Evolutionary conservation across 176 grass and related monocot species (phyloP).

Genomic region (Avena insularis): DNA sequence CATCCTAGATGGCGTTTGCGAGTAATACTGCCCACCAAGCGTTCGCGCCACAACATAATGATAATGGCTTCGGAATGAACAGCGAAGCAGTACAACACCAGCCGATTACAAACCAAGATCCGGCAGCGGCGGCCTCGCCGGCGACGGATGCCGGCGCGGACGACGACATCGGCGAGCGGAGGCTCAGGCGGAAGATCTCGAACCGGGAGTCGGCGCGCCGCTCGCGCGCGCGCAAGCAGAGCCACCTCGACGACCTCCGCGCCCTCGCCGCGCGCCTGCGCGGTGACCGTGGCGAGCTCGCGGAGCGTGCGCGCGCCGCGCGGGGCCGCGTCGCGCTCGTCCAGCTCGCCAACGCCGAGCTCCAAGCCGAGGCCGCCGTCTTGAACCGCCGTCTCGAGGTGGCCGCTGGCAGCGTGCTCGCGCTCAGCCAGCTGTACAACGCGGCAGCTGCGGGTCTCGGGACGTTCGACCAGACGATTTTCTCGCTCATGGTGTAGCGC

Average conservation of each 20-base stretch:
- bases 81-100: neutral
- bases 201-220: constrained; percentile 89
- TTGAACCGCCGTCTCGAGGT: constrained; percentile 50
- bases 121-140: neutral
- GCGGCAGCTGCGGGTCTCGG: neutral
- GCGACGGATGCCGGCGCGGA: neutral
- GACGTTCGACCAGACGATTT: constrained; percentile 56
- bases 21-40: neutral
- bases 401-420: constrained; percentile 28
- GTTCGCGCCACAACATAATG: constrained; percentile 9
- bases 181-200: constrained; percentile 70
- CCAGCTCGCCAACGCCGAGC: constrained; percentile 46
- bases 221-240: constrained; percentile 76
- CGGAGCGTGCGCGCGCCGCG: neutral
- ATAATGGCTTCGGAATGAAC: constrained; percentile 13
- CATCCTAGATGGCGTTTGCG: constrained; percentile 27
- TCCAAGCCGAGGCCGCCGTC: constrained; percentile 46
- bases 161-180: constrained; percentile 36
- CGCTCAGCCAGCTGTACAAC: constrained; percentile 43
- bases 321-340: constrained; percentile 18
- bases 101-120: neutral
- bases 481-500: constrained; percentile 60
- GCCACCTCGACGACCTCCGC: constrained; percentile 57
- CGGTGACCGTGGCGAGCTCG: constrained; percentile 47
- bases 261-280: constrained; percentile 23